These are phyloP conservation scores for Termitomyces sp. DNA, from an alignment of 768 basidiomycete genomes.

Conservation along the genomic window DNA sequence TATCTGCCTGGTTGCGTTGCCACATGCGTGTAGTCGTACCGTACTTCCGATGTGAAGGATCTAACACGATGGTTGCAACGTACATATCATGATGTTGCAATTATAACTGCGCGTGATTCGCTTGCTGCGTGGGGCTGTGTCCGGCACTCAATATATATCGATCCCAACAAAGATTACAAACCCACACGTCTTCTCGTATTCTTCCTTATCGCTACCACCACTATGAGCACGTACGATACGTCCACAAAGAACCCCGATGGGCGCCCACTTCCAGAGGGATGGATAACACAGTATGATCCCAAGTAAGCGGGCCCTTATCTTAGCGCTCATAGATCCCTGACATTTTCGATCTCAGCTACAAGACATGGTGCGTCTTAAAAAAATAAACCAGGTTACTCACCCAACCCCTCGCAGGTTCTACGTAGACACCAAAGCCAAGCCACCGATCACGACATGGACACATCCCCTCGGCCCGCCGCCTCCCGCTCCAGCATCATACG, in stretches of 20 bases:
- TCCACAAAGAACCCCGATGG: constrained; percentile 43
- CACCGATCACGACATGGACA: constrained; percentile 63
- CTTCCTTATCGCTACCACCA: constrained; percentile 5
- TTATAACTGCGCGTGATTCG: not conserved
- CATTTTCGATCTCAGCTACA: constrained; percentile 39
- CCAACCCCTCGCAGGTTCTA: constrained; percentile 54
- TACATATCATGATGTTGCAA: not conserved
- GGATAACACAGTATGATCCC: constrained; percentile 60
- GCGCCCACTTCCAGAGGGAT: constrained; percentile 59
- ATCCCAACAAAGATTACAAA: not conserved
- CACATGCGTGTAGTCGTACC: not conserved
- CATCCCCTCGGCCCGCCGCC: constrained; percentile 49
- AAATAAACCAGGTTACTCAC: not conserved
- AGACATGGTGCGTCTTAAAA: constrained; percentile 46
- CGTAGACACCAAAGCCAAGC: constrained; percentile 57
- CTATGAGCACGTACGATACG: constrained; percentile 24
- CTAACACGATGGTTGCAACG: not conserved
- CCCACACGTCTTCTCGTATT: too few relatives aligned
- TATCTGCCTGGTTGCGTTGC: not conserved
- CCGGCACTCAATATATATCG: not conserved
- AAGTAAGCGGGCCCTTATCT: constrained; percentile 43
- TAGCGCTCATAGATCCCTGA: not conserved
- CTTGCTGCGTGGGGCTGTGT: constrained; percentile 9
- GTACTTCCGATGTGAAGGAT: not conserved
- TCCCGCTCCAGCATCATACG: constrained; percentile 35